Percentiles rank a stretch among this genome's conserved stretches.
phyloP scores from a whole-genome alignment of 352 stramenopile genomes.

The Phytopythium sindhum region DNA sequence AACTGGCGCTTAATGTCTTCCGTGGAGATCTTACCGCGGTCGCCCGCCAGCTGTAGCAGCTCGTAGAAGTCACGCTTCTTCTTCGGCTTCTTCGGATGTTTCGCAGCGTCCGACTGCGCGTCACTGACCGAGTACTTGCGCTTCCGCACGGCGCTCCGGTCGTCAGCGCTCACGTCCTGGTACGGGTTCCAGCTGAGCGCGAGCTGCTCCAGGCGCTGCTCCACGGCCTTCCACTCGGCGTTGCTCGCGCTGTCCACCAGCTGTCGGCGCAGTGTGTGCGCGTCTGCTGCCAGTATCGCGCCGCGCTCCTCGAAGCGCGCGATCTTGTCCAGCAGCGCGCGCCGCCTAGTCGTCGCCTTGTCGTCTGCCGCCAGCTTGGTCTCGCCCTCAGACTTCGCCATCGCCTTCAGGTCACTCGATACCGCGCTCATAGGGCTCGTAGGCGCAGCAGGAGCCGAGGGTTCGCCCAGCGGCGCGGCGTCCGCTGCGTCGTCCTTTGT shows the following conservation, averaged over 20 bases:
- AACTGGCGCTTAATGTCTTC: slow-evolving; percentile 71
- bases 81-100: slow-evolving; percentile 15
- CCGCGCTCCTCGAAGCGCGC: slow-evolving; percentile 43
- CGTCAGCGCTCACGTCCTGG: slow-evolving; percentile 37
- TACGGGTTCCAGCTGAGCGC: slow-evolving; percentile 74
- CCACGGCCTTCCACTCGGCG: slow-evolving; percentile 52
- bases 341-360: slow-evolving; percentile 10
- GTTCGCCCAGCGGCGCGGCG: not conserved
- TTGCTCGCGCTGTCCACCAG: slow-evolving; percentile 53
- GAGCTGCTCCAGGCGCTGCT: slow-evolving; percentile 55
- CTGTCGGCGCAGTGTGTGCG: slow-evolving; percentile 63
- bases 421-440: not conserved
- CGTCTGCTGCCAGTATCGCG: slow-evolving; percentile 52
- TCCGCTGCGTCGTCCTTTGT: not conserved
- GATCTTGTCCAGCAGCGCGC: slow-evolving; percentile 56
- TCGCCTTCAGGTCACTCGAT: not conserved
- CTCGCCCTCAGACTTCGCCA: not conserved
- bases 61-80: slow-evolving; percentile 67
- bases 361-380: not conserved
- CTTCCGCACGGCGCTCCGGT: slow-evolving; percentile 13
- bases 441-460: not conserved
- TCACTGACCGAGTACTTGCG: slow-evolving; percentile 6
- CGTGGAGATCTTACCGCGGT: slow-evolving; percentile 16
- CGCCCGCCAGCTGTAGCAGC: slow-evolving; percentile 37
- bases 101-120: slow-evolving; percentile 2